Percentiles rank a stretch among this genome's conserved stretches.
phyloP scores from a whole-genome alignment of 2,329 filamentous ascomycete species.

The Colletotrichum zoysiae region DNA sequence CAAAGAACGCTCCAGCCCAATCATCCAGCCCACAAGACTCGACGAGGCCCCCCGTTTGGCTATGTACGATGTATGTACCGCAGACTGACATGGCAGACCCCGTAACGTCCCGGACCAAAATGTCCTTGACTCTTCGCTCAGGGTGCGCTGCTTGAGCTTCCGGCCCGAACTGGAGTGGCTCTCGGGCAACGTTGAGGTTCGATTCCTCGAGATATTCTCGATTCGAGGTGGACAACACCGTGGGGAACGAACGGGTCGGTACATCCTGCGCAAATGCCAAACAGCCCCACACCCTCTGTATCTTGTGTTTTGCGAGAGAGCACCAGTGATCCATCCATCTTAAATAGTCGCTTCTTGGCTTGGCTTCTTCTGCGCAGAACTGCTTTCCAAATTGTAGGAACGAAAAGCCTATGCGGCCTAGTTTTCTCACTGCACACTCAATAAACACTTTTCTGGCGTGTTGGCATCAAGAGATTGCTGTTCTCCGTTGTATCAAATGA shows the following conservation, averaged over 20 bases:
- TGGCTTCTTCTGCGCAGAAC: neutral
- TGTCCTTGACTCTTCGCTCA: constrained; percentile 29
- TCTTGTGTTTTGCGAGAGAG: neutral
- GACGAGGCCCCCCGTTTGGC: constrained; percentile 24
- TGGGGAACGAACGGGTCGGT: neutral
- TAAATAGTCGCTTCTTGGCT: neutral
- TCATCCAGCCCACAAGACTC: constrained; percentile 37
- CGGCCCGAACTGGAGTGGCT: constrained; percentile 17
- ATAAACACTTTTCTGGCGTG: too few species aligned
- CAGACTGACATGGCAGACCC: constrained; percentile 30
- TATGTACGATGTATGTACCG: too few species aligned
- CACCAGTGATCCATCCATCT: neutral
- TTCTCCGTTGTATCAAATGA: neutral
- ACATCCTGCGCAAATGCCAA: neutral
- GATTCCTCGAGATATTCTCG: neutral
- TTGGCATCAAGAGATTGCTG: neutral
- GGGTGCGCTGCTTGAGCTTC: neutral
- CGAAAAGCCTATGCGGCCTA: neutral
- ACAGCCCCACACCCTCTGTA: neutral
- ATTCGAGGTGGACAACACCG: neutral
- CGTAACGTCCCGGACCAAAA: constrained; percentile 39
- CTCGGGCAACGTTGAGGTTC: neutral
- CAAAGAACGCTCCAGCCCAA: constrained; percentile 36
- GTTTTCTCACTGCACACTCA: too few species aligned
- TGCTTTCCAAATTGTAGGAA: too few species aligned